phyloP scores from a whole-genome alignment of 805 yeast species.

The Kluyveromyces wickerhamii region DNA sequence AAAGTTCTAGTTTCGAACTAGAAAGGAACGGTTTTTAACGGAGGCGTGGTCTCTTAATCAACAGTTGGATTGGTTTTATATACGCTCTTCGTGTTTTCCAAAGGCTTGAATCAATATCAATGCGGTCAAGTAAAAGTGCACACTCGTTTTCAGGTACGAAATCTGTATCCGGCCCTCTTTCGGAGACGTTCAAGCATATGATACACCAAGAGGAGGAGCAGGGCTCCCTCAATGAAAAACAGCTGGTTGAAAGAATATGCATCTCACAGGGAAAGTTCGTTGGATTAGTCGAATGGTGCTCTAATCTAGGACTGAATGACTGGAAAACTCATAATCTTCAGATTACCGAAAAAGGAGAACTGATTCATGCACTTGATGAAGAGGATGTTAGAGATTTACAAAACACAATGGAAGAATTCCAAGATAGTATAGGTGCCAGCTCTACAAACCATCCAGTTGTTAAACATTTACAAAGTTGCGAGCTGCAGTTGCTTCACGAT shows the following conservation, averaged over 20 bases:
- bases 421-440: neutral
- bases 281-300: slow-evolving; percentile 21
- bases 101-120: too few relatives aligned
- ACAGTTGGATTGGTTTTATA: too few relatives aligned
- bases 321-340: slow-evolving; percentile 19
- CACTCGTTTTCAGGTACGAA: neutral
- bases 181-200: neutral
- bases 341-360: slow-evolving; percentile 15
- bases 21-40: too few relatives aligned
- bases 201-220: neutral
- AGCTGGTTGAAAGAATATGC: slow-evolving; percentile 4
- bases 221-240: neutral
- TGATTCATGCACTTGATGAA: slow-evolving; percentile 13
- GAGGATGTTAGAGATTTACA: slow-evolving; percentile 6
- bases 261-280: slow-evolving; percentile 16
- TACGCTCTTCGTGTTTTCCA: too few relatives aligned
- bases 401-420: neutral
- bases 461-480: slow-evolving; percentile 20
- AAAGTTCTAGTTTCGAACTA: too few relatives aligned
- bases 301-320: slow-evolving; percentile 12
- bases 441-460: slow-evolving; percentile 13
- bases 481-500: slow-evolving; percentile 14
- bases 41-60: too few relatives aligned
- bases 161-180: neutral
- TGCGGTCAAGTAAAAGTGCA: neutral